Evolutionary conservation across 805 yeast species (phyloP).

Genomic region (Brettanomyces sp.): DNA sequence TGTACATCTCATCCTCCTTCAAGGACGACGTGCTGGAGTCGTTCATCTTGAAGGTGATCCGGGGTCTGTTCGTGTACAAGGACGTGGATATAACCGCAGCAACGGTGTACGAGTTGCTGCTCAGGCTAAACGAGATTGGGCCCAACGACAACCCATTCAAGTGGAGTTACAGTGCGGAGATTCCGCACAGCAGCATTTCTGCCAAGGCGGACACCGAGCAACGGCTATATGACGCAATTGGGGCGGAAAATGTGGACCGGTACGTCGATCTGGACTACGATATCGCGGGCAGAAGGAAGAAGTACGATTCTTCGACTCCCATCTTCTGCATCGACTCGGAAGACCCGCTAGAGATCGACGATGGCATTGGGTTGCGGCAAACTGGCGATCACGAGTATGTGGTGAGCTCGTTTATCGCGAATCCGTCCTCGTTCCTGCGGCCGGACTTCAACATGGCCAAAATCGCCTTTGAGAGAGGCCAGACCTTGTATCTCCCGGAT

Average conservation of each 20-base stretch:
- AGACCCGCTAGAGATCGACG: conserved; percentile 86
- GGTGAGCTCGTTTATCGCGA: conserved; percentile 73
- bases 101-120: conserved; percentile 42
- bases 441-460: conserved; percentile 31
- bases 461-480: conserved; percentile 50
- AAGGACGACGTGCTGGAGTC: conserved; percentile 40
- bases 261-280: conserved; percentile 14
- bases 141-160: conserved; percentile 38
- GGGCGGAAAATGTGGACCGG: conserved; percentile 9
- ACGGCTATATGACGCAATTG: conserved; percentile 28
- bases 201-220: conserved; percentile 34
- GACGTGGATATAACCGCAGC: conserved; percentile 41
- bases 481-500: conserved; percentile 64
- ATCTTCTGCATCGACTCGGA: conserved; percentile 80
- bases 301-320: conserved; percentile 28
- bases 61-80: conserved; percentile 22
- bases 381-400: conserved; percentile 25
- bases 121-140: conserved; percentile 20
- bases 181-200: conserved; percentile 36
- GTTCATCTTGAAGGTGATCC: conserved; percentile 32
- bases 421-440: conserved; percentile 63
- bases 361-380: conserved; percentile 61
- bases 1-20: conserved; percentile 47
- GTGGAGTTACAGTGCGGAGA: conserved; percentile 37
- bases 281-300: conserved; percentile 21